Evolutionary conservation across 2,329 filamentous ascomycete genomes (phyloP).

Genomic region (Ophiostoma ulmi): DNA sequence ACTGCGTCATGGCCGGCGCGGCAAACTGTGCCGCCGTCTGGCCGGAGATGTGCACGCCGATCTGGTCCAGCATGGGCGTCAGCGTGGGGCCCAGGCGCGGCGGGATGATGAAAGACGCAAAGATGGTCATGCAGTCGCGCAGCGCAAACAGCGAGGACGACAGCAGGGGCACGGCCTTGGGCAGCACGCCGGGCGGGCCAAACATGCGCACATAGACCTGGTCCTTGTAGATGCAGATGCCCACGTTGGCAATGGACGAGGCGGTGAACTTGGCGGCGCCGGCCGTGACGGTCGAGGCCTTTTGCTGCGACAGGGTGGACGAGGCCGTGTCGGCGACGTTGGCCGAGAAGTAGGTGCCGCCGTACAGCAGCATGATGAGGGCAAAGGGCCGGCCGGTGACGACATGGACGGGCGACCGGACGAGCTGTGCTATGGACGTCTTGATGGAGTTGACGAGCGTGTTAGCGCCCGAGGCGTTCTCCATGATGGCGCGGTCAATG

Average conservation of each 20-base stretch:
- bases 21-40: constrained; percentile 69
- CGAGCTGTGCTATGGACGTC: constrained; percentile 51
- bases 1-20: constrained; percentile 72
- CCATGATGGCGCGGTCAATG: constrained; percentile 82
- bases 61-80: constrained; percentile 42
- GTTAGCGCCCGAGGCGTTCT: constrained; percentile 68
- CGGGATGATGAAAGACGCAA: constrained; percentile 87
- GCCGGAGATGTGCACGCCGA: constrained; percentile 40
- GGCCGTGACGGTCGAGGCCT: constrained; percentile 60
- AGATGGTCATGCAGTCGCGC: constrained; percentile 83
- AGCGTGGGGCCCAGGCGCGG: constrained; percentile 68
- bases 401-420: constrained; percentile 56
- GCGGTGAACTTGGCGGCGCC: constrained; percentile 76
- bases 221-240: constrained; percentile 85
- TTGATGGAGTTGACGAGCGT: constrained; percentile 56
- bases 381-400: constrained; percentile 62
- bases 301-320: constrained; percentile 52
- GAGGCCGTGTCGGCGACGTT: constrained; percentile 78
- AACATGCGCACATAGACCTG: constrained; percentile 79
- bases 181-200: constrained; percentile 52
- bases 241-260: constrained; percentile 76
- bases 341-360: constrained; percentile 82
- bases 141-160: constrained; percentile 75
- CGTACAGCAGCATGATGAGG: constrained; percentile 72
- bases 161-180: constrained; percentile 57